Base-by-base conservation (phyloP, 257 asterid species). In the Perilla frutescens region DNA sequence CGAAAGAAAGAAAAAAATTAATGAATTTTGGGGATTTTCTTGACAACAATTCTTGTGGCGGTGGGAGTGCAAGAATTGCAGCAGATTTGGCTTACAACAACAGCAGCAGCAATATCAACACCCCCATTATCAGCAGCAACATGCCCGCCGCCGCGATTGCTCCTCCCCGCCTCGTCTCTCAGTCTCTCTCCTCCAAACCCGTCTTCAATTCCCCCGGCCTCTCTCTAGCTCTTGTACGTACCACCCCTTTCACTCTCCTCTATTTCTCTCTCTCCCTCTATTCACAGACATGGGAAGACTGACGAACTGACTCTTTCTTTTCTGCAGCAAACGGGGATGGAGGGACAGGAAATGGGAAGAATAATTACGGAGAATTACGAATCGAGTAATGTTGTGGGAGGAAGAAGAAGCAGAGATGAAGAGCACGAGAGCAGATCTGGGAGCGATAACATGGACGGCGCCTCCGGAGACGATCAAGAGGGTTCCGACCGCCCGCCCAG, bases 11-110 rank as follows among this genome's bases (percentile, higher is more conserved):
- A 50, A 70, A 44, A 4, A 47, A 62, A 81, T 88, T 87, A 83
- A 95, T 95, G 98, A 92, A 90, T 90, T 88, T 95, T 89, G 97
- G 96, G 81, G 97, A 85, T 66, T 91, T 88, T 82, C 88, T 88
- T 41, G 91, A 91, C 47, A 87, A 49, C 84, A 83, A 73, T 85
- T 84, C 91, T 58, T 77, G 84, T 45, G 59, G 84, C 15, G 90
- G 81, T 64, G 87, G 81, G 7, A 69, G 87, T 68, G 86, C 48
- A 47, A 77, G 77, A 77, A 75, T 74, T 51, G 80, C 57, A 39
- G 67, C 78, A 40, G 83, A 84, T 60, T 70, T 77, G 54, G 39
- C 75, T 53, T 79, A 73, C 72, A 68, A n/a, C 58, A 60, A 66
- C 56, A 51, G 37, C 51, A 62, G 3, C 51, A 61, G 15, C 10